Conservation (phyloP, 768 basidiomycete genomes). For the Asterophora parasitica region DNA sequence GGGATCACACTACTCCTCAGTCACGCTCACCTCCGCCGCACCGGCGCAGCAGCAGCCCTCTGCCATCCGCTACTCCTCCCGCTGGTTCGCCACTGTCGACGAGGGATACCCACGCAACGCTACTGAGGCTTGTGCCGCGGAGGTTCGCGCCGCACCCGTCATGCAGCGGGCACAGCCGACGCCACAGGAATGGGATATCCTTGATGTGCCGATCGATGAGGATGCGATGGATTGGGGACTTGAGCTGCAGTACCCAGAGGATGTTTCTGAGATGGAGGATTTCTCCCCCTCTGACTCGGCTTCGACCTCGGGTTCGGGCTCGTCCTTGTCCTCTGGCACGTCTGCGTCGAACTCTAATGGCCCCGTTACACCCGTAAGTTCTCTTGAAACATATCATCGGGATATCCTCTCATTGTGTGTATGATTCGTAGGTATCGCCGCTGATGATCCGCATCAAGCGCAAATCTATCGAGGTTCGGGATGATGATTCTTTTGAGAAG, state of each 20-base stretch:
- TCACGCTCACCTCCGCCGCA: constrained; percentile 3
- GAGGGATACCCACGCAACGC: constrained; percentile 11
- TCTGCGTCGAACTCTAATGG: constrained; percentile 18
- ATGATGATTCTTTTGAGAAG: constrained; percentile 25
- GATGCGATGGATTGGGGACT: constrained; percentile 19
- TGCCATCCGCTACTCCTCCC: constrained; percentile 14
- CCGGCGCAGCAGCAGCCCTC: constrained; percentile 1
- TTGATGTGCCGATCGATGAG: constrained; percentile 26
- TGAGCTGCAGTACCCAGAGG: constrained; percentile 13
- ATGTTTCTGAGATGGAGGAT: constrained; percentile 11
- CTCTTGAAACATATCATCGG: background rate
- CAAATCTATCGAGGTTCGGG: constrained; percentile 27
- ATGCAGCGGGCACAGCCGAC: constrained; percentile 2
- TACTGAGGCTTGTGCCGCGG: background rate
- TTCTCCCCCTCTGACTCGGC: constrained; percentile 11
- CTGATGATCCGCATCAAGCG: constrained; percentile 32
- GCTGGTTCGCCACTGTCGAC: constrained; percentile 12
- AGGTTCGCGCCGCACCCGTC: constrained; percentile 9
- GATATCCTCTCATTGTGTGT: background rate
- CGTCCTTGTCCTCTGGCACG: constrained; percentile 14
- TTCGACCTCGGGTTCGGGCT: constrained; percentile 14
- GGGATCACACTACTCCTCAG: constrained; percentile 4
- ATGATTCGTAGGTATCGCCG: constrained; percentile 8
- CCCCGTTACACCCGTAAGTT: constrained; percentile 27
- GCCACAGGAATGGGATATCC: constrained; percentile 10